These are phyloP conservation scores for Annulohypoxylon truncatum DNA, from an alignment of 2,329 filamentous ascomycete genomes.

Conservation along the genomic window DNA sequence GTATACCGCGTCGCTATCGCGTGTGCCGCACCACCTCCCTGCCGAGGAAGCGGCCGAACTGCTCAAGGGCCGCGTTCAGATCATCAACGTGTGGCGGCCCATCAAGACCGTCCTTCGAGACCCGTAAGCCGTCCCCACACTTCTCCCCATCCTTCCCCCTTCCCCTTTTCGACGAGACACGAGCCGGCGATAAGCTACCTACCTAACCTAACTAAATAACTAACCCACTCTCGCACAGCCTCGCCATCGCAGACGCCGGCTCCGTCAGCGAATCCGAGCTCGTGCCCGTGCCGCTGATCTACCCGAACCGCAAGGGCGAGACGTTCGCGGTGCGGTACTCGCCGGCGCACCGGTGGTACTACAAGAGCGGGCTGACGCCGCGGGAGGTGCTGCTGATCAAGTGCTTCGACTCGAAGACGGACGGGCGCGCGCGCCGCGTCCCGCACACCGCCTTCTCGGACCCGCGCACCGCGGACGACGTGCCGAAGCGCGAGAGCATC, in stretches of 20 bases:
- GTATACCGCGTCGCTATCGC: slow-evolving; percentile 56
- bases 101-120: slow-evolving; percentile 64
- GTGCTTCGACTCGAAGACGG: slow-evolving; percentile 69
- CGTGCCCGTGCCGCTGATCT: slow-evolving; percentile 61
- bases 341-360: slow-evolving; percentile 62
- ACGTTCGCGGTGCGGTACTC: slow-evolving; percentile 60
- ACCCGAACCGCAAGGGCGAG: slow-evolving; percentile 63
- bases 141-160: background rate
- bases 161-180: too few relatives aligned
- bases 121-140: slow-evolving; percentile 47
- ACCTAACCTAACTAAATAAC: background rate
- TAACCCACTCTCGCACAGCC: slow-evolving; percentile 20
- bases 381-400: slow-evolving; percentile 70
- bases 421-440: slow-evolving; percentile 63
- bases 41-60: slow-evolving; percentile 57
- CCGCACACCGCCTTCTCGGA: slow-evolving; percentile 68
- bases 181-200: too few relatives aligned
- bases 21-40: slow-evolving; percentile 59
- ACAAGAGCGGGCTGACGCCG: slow-evolving; percentile 62
- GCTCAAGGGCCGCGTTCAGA: slow-evolving; percentile 60
- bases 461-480: slow-evolving; percentile 53
- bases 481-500: slow-evolving; percentile 68
- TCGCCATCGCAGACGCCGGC: slow-evolving; percentile 64
- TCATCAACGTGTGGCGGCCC: slow-evolving; percentile 67
- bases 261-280: slow-evolving; percentile 64